Percentiles rank a stretch among this genome's conserved stretches.
phyloP scores from a whole-genome alignment of 2,329 filamentous ascomycete species.

The Fusarium sp. region DNA sequence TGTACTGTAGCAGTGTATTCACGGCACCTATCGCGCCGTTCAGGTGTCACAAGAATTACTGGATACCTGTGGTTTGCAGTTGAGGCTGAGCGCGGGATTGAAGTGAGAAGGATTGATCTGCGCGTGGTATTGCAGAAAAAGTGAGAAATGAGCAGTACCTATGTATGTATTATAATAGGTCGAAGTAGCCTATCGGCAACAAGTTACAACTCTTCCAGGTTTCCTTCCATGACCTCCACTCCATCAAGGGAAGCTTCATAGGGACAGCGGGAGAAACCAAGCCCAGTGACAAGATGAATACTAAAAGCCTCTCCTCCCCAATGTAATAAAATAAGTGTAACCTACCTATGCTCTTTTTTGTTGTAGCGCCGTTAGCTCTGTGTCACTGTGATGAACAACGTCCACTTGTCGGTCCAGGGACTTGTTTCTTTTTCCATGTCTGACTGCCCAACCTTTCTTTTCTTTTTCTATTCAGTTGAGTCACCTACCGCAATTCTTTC shows the following conservation, averaged over 20 bases:
- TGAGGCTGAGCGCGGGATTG: constrained; percentile 15
- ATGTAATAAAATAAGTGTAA: background rate
- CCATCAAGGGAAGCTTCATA: constrained; percentile 15
- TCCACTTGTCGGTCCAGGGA: constrained; percentile 1
- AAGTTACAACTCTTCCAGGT: background rate
- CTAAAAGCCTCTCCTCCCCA: background rate
- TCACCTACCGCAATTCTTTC: background rate
- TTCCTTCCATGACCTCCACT: background rate
- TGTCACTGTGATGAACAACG: background rate
- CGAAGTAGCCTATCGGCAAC: background rate
- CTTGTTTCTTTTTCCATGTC: constrained; percentile 27
- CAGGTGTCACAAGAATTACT: background rate
- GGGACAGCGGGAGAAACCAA: constrained; percentile 28
- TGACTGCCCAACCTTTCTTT: constrained; percentile 8
- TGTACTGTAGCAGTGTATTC: background rate
- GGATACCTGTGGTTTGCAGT: background rate
- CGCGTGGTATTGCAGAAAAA: constrained; percentile 29
- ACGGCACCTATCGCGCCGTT: background rate
- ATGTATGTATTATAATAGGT: background rate
- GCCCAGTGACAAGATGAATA: constrained; percentile 11
- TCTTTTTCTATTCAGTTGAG: constrained; percentile 17
- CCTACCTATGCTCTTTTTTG: background rate
- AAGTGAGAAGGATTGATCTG: constrained; percentile 23
- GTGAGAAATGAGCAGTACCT: constrained; percentile 19
- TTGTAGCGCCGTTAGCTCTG: background rate